Conservation (phyloP, 2,329 filamentous ascomycete genomes). For the Fusarium nelsonii region DNA sequence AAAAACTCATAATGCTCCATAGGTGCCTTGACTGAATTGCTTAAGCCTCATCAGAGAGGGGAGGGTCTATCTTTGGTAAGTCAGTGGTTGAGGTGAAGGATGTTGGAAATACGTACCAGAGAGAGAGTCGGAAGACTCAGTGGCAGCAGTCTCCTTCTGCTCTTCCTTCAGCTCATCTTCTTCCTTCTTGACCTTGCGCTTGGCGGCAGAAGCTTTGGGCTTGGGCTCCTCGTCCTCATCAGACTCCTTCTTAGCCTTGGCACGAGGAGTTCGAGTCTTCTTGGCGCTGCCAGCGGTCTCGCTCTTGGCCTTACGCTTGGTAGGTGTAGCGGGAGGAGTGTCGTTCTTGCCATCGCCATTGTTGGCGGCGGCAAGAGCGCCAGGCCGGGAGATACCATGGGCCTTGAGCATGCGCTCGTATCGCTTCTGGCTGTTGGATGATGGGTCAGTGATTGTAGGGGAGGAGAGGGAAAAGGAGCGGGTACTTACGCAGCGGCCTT, state of each 20-base stretch:
- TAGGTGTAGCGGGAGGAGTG: constrained; percentile 37
- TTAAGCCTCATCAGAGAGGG: constrained; percentile 33
- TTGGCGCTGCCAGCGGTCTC: constrained; percentile 40
- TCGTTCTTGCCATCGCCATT: constrained; percentile 6
- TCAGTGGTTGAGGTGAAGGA: constrained; percentile 3
- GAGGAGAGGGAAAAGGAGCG: neutral
- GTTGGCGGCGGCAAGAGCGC: constrained; percentile 8
- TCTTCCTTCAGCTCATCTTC: constrained; percentile 45
- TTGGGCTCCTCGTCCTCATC: constrained; percentile 41
- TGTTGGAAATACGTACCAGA: constrained; percentile 32
- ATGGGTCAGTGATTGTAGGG: neutral
- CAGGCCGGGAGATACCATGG: constrained; percentile 60
- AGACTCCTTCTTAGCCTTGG: constrained; percentile 46
- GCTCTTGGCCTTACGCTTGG: constrained; percentile 50
- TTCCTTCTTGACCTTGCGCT: constrained; percentile 40
- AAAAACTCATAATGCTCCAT: neutral
- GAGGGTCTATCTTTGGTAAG: constrained; percentile 21
- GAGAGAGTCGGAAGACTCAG: constrained; percentile 24
- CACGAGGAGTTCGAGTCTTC: constrained; percentile 46
- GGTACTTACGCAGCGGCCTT: constrained; percentile 77
- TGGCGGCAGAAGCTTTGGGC: constrained; percentile 8
- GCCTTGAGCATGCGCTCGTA: constrained; percentile 75
- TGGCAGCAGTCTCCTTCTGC: constrained; percentile 17
- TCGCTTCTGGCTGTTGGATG: constrained; percentile 68
- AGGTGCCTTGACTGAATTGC: neutral